Percentiles rank a stretch among this genome's conserved stretches.
phyloP scores from a whole-genome alignment of 768 basidiomycete genomes.

The Cyclocybe aegerita region DNA sequence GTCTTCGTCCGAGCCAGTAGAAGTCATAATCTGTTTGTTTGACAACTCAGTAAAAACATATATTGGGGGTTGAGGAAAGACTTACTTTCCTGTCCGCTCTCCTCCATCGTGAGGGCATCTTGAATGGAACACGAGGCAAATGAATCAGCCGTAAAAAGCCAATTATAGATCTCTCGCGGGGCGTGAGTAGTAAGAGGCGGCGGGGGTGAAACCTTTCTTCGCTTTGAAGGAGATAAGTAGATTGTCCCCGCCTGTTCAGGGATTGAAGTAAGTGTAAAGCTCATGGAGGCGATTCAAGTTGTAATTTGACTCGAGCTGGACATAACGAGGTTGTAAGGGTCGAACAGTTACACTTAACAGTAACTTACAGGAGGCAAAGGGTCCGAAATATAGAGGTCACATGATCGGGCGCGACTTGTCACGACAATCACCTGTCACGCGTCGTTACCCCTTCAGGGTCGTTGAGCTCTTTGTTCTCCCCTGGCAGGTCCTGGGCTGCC shows the following conservation, averaged over 20 bases:
- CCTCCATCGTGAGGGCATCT: slow-evolving; percentile 50
- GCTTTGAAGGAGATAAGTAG: slow-evolving; percentile 22
- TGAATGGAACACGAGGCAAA: slow-evolving; percentile 53
- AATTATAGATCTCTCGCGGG: slow-evolving; percentile 40
- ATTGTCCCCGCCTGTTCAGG: slow-evolving; percentile 4
- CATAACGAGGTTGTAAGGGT: no score
- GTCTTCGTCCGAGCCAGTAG: slow-evolving; percentile 70
- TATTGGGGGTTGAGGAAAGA: slow-evolving; percentile 13
- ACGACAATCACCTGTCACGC: no score
- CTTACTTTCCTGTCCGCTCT: slow-evolving; percentile 28
- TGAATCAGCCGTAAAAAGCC: slow-evolving; percentile 58
- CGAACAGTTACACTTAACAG: no score
- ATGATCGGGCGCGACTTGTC: no score
- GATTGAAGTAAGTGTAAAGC: slow-evolving; percentile 17
- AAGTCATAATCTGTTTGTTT: slow-evolving; percentile 49
- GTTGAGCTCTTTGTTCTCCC: slow-evolving; percentile 5
- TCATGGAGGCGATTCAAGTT: slow-evolving; percentile 19
- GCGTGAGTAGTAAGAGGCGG: slow-evolving; percentile 5
- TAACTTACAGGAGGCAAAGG: no score
- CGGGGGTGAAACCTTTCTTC: slow-evolving; percentile 7
- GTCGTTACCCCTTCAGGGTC: no score
- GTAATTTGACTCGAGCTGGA: no score
- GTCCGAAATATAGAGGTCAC: no score
- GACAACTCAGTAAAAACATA: slow-evolving; percentile 5
- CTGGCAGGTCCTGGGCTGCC: neutral